Evolutionary conservation across 1,139 yeast genomes (phyloP).

Genomic region (Yamadazyma diddensiae): DNA sequence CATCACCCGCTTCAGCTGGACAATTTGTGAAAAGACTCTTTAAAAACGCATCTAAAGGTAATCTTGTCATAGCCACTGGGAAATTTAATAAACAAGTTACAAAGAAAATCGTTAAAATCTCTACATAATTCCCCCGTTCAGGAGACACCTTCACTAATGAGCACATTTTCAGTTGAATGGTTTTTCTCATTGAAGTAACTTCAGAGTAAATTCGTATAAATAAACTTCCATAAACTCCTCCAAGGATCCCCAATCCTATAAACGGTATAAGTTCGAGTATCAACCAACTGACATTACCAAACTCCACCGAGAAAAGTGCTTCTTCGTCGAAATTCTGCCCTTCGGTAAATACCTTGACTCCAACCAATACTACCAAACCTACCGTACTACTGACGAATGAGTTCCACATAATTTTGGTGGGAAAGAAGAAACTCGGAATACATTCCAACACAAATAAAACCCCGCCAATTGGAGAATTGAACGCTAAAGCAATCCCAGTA

Average conservation of each 20-base stretch:
- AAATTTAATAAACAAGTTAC: conserved; percentile 55
- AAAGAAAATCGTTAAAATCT: conserved; percentile 46
- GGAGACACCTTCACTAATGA: conserved; percentile 12
- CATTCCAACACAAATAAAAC: conserved; percentile 82
- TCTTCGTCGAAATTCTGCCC: conserved; percentile 51
- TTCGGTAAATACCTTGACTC: conserved; percentile 57
- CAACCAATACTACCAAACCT: conserved; percentile 61
- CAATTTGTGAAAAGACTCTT: conserved; percentile 67
- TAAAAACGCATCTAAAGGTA: conserved; percentile 56
- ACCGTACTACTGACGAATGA: conserved; percentile 75
- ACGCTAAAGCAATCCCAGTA: conserved; percentile 91
- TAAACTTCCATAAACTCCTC: conserved; percentile 64
- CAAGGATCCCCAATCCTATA: conserved; percentile 59
- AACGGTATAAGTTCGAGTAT: conserved; percentile 69
- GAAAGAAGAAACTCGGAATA: conserved; percentile 60
- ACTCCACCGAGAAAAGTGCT: conserved; percentile 60
- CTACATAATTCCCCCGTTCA: conserved; percentile 33
- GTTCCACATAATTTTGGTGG: conserved; percentile 73
- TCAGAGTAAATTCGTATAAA: conserved; percentile 49
- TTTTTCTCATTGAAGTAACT: conserved; percentile 20
- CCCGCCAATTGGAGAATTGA: conserved; percentile 94
- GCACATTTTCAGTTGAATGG: conserved; percentile 20
- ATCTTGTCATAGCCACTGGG: conserved; percentile 51
- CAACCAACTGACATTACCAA: conserved; percentile 72
- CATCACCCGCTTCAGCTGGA: conserved; percentile 19